phyloP scores from a whole-genome alignment of 306 rosid species.

The cucumber (Cucumis sativus) region DNA sequence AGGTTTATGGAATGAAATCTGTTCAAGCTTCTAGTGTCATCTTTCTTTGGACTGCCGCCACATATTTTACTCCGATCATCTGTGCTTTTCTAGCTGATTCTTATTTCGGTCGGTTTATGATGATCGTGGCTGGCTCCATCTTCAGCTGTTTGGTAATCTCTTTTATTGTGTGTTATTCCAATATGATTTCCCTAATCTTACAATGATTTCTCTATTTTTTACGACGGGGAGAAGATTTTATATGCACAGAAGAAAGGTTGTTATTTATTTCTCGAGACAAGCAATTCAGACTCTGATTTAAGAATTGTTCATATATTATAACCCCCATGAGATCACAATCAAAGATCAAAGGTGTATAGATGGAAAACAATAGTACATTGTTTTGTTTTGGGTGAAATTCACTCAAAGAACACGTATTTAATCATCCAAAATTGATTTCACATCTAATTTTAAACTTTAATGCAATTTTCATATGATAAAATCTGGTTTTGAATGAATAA shows the following conservation, averaged over 20 bases:
- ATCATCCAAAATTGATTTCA: too few relatives aligned
- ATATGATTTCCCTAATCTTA: too few relatives aligned
- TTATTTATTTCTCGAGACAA: not conserved
- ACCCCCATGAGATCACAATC: not conserved
- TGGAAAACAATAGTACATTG: not conserved
- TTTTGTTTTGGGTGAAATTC: too few relatives aligned
- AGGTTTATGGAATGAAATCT: constrained; percentile 6
- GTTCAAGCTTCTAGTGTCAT: constrained; percentile 4
- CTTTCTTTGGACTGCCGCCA: constrained; percentile 13
- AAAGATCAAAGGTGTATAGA: not conserved
- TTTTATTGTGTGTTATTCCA: not conserved
- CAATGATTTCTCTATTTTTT: not conserved
- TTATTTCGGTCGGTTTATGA: constrained; percentile 13
- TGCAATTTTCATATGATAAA: too few relatives aligned
- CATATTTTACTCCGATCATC: constrained; percentile 13
- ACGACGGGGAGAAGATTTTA: not conserved
- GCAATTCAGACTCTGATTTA: not conserved
- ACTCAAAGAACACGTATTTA: too few relatives aligned
- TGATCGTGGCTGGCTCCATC: constrained; percentile 9
- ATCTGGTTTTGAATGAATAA: too few relatives aligned
- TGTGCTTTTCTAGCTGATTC: constrained; percentile 19
- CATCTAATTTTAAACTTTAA: too few relatives aligned
- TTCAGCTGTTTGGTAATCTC: constrained; percentile 9
- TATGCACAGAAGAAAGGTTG: not conserved
- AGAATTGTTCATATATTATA: not conserved